Percentiles rank a stretch among this genome's conserved stretches.
phyloP scores from a whole-genome alignment of 2,329 filamentous ascomycete species.

The Trichoderma hamatum region DNA sequence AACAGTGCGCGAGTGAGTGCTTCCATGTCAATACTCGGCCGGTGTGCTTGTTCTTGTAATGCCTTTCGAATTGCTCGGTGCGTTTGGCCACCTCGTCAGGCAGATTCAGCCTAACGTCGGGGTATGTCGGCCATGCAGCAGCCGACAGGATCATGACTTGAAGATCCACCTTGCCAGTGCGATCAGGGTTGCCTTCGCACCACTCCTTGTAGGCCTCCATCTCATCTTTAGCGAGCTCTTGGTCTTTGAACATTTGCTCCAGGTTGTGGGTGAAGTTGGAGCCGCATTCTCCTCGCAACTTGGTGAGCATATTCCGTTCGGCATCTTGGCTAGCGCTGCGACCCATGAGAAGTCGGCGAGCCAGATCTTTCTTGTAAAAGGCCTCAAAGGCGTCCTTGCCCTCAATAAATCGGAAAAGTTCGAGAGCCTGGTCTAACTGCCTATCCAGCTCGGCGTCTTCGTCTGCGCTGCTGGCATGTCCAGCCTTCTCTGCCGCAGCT shows the following conservation, averaged over 20 bases:
- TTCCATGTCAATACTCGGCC: constrained; percentile 90
- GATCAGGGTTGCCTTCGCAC: constrained; percentile 55
- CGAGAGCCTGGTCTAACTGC: constrained; percentile 88
- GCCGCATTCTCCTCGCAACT: constrained; percentile 91
- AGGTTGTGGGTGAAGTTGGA: constrained; percentile 94
- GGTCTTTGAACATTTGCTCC: constrained; percentile 99
- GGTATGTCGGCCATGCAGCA: constrained; percentile 90
- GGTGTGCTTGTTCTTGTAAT: constrained; percentile 88
- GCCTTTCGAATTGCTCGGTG: constrained; percentile 77
- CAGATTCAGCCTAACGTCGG: constrained; percentile 71
- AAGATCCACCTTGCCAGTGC: constrained; percentile 60
- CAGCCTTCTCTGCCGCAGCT: constrained; percentile 60
- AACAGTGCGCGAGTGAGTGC: constrained; percentile 87
- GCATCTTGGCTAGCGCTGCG: constrained; percentile 93
- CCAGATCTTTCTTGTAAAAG: constrained; percentile 98
- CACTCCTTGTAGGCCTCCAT: constrained; percentile 84
- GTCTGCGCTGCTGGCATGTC: constrained; percentile 71
- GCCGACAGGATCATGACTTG: constrained; percentile 89
- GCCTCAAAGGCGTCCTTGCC: constrained; percentile 98
- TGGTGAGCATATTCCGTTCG: constrained; percentile 91
- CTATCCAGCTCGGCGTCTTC: constrained; percentile 91
- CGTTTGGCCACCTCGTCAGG: constrained; percentile 75
- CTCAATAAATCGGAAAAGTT: constrained; percentile 94
- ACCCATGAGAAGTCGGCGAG: constrained; percentile 84
- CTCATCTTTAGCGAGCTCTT: constrained; percentile 89